Percentiles rank a stretch among this genome's conserved stretches.
Conservation (phyloP, 179 eudicot species). For the Actinidia chinensis region DNA sequence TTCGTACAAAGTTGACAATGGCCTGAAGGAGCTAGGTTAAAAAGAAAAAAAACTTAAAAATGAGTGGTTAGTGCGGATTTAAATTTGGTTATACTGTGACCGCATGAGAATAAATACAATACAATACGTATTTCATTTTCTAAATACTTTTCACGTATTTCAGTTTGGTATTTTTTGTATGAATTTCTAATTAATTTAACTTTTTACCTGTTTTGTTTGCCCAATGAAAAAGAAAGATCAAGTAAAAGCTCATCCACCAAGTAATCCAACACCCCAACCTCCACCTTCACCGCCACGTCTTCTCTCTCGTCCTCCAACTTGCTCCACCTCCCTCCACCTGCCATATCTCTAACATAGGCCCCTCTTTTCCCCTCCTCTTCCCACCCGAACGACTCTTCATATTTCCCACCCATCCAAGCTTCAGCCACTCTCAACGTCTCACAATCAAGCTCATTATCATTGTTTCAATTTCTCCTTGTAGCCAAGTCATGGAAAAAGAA, state of each 20-base stretch:
- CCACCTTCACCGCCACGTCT: slow-evolving; percentile 40
- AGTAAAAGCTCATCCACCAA: slow-evolving; percentile 49
- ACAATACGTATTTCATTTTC: no score
- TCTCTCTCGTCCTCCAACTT: slow-evolving; percentile 42
- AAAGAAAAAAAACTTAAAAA: no score
- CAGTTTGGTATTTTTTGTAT: no score
- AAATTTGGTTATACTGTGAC: no score
- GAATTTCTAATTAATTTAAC: no score
- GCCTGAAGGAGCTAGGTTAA: no score
- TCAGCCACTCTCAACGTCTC: slow-evolving; percentile 38
- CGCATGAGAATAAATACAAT: no score
- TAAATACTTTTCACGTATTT: no score
- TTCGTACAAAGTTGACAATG: no score
- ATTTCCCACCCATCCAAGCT: slow-evolving; percentile 51
- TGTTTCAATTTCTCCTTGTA: slow-evolving; percentile 8
- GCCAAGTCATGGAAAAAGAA: slow-evolving; percentile 45
- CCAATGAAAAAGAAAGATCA: slow-evolving; percentile 25
- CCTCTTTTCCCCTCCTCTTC: slow-evolving; percentile 44
- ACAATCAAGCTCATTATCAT: slow-evolving; percentile 15
- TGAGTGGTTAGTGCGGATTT: no score
- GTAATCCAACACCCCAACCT: slow-evolving; percentile 27
- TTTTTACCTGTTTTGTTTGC: background rate
- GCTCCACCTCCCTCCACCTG: slow-evolving; percentile 43
- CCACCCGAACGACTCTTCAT: slow-evolving; percentile 41
- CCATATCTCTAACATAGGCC: slow-evolving; percentile 58